A percentile compares a stretch with the other conserved stretches of the same genome.
Conservation (phyloP, 176 grass and related monocot species). For the Carex myosuroides region DNA sequence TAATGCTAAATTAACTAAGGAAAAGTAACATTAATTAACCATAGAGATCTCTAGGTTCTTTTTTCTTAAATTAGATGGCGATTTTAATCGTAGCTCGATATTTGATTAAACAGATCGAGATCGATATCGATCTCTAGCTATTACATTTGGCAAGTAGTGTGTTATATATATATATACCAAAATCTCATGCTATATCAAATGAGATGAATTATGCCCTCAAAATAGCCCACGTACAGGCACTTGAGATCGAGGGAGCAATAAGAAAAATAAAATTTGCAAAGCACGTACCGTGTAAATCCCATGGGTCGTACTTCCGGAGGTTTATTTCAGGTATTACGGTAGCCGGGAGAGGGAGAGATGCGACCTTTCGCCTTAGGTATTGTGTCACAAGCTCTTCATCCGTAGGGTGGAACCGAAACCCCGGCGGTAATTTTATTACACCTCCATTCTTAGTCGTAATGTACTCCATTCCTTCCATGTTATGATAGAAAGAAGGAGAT, state of each 20-base stretch:
- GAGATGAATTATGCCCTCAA: not conserved
- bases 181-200: not conserved
- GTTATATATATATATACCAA: not conserved
- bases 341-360: slow-evolving; percentile 52
- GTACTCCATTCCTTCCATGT: slow-evolving; percentile 31
- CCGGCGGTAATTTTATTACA: slow-evolving; percentile 49
- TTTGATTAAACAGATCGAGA: too few species aligned
- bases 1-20: not conserved
- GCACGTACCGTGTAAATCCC: slow-evolving; percentile 54
- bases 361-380: slow-evolving; percentile 57
- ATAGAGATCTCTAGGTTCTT: not conserved
- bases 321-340: slow-evolving; percentile 60
- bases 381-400: slow-evolving; percentile 75
- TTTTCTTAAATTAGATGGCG: too few species aligned
- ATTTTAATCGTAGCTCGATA: too few species aligned
- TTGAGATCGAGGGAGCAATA: too few species aligned
- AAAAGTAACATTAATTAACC: not conserved
- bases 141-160: not conserved
- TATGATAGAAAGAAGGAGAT: not conserved
- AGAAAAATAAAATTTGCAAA: too few species aligned
- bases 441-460: slow-evolving; percentile 24
- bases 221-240: not conserved
- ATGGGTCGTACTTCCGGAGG: slow-evolving; percentile 35
- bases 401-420: slow-evolving; percentile 78
- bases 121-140: too few species aligned